phyloP scores from a whole-genome alignment of 164 flowering plant genomes.

The Pachysandra terminalis region DNA sequence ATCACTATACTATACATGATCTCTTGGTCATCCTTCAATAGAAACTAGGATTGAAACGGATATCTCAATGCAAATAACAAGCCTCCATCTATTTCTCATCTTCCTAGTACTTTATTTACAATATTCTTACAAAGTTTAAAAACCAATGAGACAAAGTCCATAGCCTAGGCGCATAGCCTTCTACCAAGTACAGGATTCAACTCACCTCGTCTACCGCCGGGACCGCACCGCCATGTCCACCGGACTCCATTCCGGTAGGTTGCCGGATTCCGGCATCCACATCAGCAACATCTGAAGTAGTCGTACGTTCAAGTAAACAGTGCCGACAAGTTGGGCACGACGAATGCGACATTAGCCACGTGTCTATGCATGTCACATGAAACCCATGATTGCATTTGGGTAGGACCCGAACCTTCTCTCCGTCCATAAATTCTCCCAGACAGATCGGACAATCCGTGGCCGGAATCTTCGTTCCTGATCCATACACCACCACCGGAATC shows the following conservation, averaged over 20 bases:
- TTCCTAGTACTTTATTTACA: too few species aligned
- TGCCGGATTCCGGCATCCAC: conserved; percentile 10
- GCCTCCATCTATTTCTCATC: too few species aligned
- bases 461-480: conserved; percentile 27
- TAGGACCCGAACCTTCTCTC: conserved; percentile 63
- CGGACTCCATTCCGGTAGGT: conserved; percentile 3
- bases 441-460: conserved; percentile 76
- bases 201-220: conserved; percentile 19
- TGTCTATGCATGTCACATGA: conserved; percentile 67
- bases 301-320: conserved; percentile 33
- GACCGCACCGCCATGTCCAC: conserved; percentile 3
- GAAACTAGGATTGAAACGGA: too few species aligned
- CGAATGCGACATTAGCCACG: conserved; percentile 65
- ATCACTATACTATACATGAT: too few species aligned
- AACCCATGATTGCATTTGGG: conserved; percentile 69
- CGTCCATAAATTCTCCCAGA: conserved; percentile 60
- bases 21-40: too few species aligned
- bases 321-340: conserved; percentile 76
- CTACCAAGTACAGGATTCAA: conserved; percentile 9
- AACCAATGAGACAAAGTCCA: too few species aligned
- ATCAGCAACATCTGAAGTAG: conserved; percentile 3
- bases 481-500: conserved; percentile 65
- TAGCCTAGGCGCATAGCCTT: too few species aligned
- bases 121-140: too few species aligned
- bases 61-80: too few species aligned